phyloP scores from a whole-genome alignment of 1,284 basidiomycete genomes.

The Tilletia horrida region DNA sequence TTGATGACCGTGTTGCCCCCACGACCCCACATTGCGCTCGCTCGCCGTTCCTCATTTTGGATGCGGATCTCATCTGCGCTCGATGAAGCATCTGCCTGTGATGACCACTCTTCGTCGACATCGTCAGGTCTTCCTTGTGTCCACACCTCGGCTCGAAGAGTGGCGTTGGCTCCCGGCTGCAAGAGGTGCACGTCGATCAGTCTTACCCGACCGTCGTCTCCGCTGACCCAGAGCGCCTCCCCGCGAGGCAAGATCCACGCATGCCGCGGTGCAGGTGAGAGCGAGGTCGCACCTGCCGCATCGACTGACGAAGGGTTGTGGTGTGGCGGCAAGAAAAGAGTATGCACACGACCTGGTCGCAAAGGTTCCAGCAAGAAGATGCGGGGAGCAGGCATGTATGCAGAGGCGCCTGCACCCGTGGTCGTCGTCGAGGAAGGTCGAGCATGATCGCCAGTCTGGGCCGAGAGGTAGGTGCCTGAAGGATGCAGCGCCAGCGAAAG shows the following conservation, averaged over 20 bases:
- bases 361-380: slow-evolving; percentile 30
- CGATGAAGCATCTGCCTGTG: too few relatives aligned
- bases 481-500: slow-evolving; percentile 46
- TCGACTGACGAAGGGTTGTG: neutral
- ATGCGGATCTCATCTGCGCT: neutral
- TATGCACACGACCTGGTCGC: slow-evolving; percentile 2
- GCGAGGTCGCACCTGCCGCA: neutral
- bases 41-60: slow-evolving; percentile 17
- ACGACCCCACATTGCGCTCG: slow-evolving; percentile 32
- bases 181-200: slow-evolving; percentile 36
- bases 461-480: slow-evolving; percentile 33
- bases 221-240: slow-evolving; percentile 39
- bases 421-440: slow-evolving; percentile 20
- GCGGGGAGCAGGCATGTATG: slow-evolving; percentile 26
- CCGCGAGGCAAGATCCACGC: slow-evolving; percentile 36
- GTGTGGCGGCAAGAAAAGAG: neutral
- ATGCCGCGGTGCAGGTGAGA: slow-evolving; percentile 32
- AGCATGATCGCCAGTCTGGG: slow-evolving; percentile 46
- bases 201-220: slow-evolving; percentile 45
- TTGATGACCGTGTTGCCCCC: slow-evolving; percentile 51
- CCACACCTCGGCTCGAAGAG: slow-evolving; percentile 30
- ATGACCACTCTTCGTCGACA: neutral
- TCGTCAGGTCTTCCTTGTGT: slow-evolving; percentile 29
- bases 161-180: slow-evolving; percentile 10
- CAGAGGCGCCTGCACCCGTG: slow-evolving; percentile 1